A percentile compares a stretch with the other conserved stretches of the same genome.
phyloP scores from a whole-genome alignment of 805 yeast species.

The Candida tibetensis region DNA sequence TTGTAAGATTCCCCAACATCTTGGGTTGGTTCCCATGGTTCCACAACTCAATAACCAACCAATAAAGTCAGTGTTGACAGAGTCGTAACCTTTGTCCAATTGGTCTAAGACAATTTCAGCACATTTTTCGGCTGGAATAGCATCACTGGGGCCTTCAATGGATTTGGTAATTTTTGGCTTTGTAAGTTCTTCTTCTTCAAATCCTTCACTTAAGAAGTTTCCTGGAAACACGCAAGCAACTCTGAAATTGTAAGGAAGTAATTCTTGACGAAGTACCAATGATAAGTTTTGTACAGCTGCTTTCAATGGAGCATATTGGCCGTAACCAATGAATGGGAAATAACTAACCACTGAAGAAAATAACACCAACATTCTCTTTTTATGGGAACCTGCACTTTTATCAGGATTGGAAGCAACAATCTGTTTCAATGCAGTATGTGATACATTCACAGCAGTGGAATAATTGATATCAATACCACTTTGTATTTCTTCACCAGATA shows the following conservation, averaged over 20 bases:
- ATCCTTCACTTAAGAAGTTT: conserved; percentile 88
- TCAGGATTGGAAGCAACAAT: conserved; percentile 16
- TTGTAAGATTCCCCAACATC: conserved; percentile 53
- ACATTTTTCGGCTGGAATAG: conserved; percentile 67
- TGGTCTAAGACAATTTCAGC: conserved; percentile 56
- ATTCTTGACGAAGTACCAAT: conserved; percentile 78
- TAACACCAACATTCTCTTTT: conserved; percentile 56
- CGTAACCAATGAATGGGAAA: conserved; percentile 88
- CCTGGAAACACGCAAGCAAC: conserved; percentile 85
- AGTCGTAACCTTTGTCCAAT: conserved; percentile 64
- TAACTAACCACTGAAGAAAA: conserved; percentile 76
- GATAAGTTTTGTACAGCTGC: conserved; percentile 77
- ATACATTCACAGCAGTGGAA: conserved; percentile 63
- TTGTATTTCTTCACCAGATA: conserved; percentile 55
- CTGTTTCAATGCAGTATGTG: conserved; percentile 60
- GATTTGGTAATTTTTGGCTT: conserved; percentile 80
- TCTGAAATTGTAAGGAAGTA: conserved; percentile 60
- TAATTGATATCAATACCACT: conserved; percentile 69
- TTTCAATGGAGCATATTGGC: conserved; percentile 86
- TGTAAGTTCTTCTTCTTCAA: conserved; percentile 68
- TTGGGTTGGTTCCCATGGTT: conserved; percentile 67
- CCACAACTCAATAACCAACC: conserved; percentile 78
- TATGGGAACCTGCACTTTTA: conserved; percentile 9
- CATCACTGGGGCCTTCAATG: conserved; percentile 81
- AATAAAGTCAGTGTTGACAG: conserved; percentile 75